Evolutionary conservation across 345 rosid genomes (phyloP), one percentile per base, ranked within the genome.

Genomic region (Populus deltoides): DNA sequence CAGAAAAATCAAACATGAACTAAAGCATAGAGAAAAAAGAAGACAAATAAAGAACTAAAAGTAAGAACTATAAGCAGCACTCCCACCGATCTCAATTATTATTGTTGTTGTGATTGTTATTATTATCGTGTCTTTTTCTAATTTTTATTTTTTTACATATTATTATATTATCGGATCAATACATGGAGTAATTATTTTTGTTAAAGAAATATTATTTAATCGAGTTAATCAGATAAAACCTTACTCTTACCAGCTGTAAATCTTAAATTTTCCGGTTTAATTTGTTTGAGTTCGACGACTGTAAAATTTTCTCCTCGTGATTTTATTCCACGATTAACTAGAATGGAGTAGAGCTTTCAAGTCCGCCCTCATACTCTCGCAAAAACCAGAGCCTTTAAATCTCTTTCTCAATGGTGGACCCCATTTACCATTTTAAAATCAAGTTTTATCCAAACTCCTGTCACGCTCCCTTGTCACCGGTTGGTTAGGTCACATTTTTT

Each of bases 291-390:
- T 13, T 72, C 11, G 15, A 41, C 4, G 47, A 1, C 47, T 17
- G 20, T 39, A 12, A 18, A 39, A 8, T 51, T 81, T 70, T 77
- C 66, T 69, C 65, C 68, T 18, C 59, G 83, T 82, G 88, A 92
- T 89, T 87, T 86, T 89, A 87, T 88, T 75, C 61, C 43, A 68
- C 67, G 83, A 75, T 87, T 83, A 84, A 87, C 85, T 77, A 47
- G 83, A 87, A 75, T 85, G 80, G 68, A 89, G 80, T 79, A 35
- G n/a, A 57, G n/a, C 73, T 47, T 86, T 74, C 87, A 67, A 79
- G 83, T 92, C 93, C 93, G 92, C 57, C 78, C 77, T 72, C 75
- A 79, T 74, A 78, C 88, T 66, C 76, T 53, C 61, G 47, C 49
- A n/a, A 24, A 35, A 24, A 67, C 68, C 70, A 33, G 73, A 22